These are phyloP conservation scores for Saccharomycodes ludwigii DNA, from an alignment of 805 yeast genomes.

Conservation along the genomic window DNA sequence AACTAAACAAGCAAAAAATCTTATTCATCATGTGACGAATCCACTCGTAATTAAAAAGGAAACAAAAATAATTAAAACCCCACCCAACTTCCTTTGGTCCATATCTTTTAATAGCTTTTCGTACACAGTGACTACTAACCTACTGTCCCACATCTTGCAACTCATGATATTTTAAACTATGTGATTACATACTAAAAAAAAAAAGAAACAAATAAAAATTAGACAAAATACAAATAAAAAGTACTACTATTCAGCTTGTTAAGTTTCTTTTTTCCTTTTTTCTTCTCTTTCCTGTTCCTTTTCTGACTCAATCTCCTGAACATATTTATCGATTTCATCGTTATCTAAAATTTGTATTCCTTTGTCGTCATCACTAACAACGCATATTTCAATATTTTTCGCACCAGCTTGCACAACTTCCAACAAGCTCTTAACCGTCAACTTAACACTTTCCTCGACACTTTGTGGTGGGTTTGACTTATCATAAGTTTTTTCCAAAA, in stretches of 20 bases:
- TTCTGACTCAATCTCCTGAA: constrained; percentile 75
- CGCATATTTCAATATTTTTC: constrained; percentile 85
- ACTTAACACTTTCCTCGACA: constrained; percentile 60
- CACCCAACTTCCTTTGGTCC: no score
- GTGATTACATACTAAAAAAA: no score
- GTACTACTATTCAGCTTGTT: constrained; percentile 6
- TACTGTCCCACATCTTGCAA: no score
- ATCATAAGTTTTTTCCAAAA: constrained; percentile 77
- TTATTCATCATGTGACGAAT: no score
- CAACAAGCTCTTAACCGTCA: constrained; percentile 74
- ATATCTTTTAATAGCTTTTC: no score
- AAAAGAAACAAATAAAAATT: no score
- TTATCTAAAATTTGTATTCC: constrained; percentile 39
- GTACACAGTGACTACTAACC: no score
- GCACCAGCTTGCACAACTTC: constrained; percentile 99
- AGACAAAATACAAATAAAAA: no score
- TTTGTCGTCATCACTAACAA: constrained; percentile 55
- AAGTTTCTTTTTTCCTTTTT: constrained; percentile 42
- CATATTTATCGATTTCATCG: constrained; percentile 64
- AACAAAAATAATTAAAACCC: no score
- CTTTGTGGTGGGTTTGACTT: constrained; percentile 39
- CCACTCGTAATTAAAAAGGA: no score
- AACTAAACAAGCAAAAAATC: no score
- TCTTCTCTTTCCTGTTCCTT: constrained; percentile 71
- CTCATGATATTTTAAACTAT: no score